These are phyloP conservation scores for Lactarius deliciosus DNA, from an alignment of 768 basidiomycete species.

Conservation along the genomic window DNA sequence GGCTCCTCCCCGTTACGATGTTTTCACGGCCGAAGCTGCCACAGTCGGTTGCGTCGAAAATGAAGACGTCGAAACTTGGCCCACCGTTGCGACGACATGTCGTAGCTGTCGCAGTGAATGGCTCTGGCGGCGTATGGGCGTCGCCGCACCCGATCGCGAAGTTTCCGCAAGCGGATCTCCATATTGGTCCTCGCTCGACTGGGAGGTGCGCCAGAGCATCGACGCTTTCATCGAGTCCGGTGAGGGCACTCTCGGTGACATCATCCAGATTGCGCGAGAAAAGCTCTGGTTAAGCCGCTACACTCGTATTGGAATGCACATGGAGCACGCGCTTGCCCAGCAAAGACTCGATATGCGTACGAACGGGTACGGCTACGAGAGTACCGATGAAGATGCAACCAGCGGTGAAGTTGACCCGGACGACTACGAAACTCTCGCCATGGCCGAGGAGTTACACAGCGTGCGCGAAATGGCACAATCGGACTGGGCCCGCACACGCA, in stretches of 20 bases:
- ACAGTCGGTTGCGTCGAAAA: slow-evolving; percentile 60
- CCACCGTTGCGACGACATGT: slow-evolving; percentile 65
- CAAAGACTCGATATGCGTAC: slow-evolving; percentile 39
- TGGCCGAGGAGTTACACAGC: slow-evolving; percentile 48
- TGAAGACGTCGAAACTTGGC: slow-evolving; percentile 70
- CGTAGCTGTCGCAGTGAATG: slow-evolving; percentile 63
- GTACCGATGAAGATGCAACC: slow-evolving; percentile 32
- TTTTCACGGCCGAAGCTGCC: slow-evolving; percentile 30
- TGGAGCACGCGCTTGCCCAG: slow-evolving; percentile 67
- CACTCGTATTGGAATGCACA: slow-evolving; percentile 66
- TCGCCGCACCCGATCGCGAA: slow-evolving; percentile 50
- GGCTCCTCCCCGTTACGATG: slow-evolving; percentile 45
- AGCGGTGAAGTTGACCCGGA: slow-evolving; percentile 29
- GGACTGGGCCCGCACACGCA: slow-evolving; percentile 70
- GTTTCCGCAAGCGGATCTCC: slow-evolving; percentile 49
- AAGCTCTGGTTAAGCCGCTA: slow-evolving; percentile 66
- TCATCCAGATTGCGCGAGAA: slow-evolving; percentile 61
- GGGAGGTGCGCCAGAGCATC: slow-evolving; percentile 66
- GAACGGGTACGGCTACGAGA: slow-evolving; percentile 37
- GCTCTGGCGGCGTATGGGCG: slow-evolving; percentile 59
- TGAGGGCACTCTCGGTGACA: slow-evolving; percentile 64
- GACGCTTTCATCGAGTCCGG: slow-evolving; percentile 73
- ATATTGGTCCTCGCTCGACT: slow-evolving; percentile 45
- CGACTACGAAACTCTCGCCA: slow-evolving; percentile 35
- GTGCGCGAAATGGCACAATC: slow-evolving; percentile 57